These are phyloP conservation scores for Termitomyces sp. DNA, from an alignment of 768 basidiomycete genomes.

Conservation along the genomic window DNA sequence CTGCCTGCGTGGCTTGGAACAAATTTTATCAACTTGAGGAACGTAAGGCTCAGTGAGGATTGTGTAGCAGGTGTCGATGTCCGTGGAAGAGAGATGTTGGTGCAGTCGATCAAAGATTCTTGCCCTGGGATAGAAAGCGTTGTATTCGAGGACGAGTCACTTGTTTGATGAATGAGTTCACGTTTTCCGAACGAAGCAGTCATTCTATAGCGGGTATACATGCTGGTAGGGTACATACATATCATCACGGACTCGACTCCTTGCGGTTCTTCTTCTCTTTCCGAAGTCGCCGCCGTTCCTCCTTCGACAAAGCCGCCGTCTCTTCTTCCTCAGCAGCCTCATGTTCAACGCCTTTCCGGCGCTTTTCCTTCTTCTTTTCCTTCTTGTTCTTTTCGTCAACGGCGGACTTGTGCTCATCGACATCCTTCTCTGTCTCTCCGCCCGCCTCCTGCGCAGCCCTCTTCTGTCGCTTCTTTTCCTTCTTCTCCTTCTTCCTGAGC, in stretches of 20 bases:
- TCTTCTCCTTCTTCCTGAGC: constrained; percentile 16
- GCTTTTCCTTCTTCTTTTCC: constrained; percentile 22
- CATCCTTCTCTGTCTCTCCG: constrained; percentile 11
- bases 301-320: constrained; percentile 13
- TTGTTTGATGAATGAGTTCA: not conserved
- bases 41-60: constrained; percentile 13
- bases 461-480: constrained; percentile 11
- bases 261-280: constrained; percentile 13
- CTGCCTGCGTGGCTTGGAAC: constrained; percentile 18
- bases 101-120: constrained; percentile 6
- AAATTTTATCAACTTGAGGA: constrained; percentile 13
- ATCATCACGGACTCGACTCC: constrained; percentile 7
- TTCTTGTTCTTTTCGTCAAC: constrained; percentile 10
- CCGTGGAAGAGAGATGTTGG: not conserved
- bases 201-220: constrained; percentile 8
- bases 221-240: not conserved
- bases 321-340: constrained; percentile 5
- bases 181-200: not conserved
- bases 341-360: constrained; percentile 16
- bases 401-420: not conserved
- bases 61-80: constrained; percentile 9
- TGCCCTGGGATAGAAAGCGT: constrained; percentile 11
- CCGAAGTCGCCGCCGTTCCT: constrained; percentile 15
- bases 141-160: not conserved
- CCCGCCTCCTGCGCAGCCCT: constrained; percentile 9